Percentiles rank a stretch among this genome's conserved stretches.
These are phyloP conservation scores for Phytophthora fragariae DNA, from an alignment of 352 stramenopile genomes.

Conservation along the genomic window DNA sequence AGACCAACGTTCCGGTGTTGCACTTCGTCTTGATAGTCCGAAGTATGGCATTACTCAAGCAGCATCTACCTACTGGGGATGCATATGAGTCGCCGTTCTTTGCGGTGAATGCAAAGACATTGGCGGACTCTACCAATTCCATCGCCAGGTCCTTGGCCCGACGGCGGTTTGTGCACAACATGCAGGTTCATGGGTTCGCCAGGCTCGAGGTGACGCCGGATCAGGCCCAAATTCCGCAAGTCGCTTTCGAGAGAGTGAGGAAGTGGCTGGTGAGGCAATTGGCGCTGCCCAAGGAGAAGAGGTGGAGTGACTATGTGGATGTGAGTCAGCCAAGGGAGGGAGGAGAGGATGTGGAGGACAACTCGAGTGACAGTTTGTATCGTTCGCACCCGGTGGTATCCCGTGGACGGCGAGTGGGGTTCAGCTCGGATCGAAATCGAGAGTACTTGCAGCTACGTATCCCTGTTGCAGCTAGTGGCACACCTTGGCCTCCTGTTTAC, in stretches of 20 bases:
- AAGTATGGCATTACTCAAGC: slow-evolving; percentile 58
- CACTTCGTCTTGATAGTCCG: slow-evolving; percentile 76
- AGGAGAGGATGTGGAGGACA: neutral
- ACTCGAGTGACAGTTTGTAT: slow-evolving; percentile 28
- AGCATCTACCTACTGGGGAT: slow-evolving; percentile 56
- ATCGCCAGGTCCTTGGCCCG: slow-evolving; percentile 64
- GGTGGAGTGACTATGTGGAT: slow-evolving; percentile 82
- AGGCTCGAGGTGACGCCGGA: slow-evolving; percentile 69
- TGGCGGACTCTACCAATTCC: slow-evolving; percentile 43
- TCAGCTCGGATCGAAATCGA: slow-evolving; percentile 72
- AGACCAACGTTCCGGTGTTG: slow-evolving; percentile 53
- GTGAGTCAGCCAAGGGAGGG: slow-evolving; percentile 14
- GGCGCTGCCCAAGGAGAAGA: slow-evolving; percentile 50
- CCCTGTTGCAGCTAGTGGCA: slow-evolving; percentile 69
- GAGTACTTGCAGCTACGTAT: slow-evolving; percentile 83
- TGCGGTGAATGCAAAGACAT: slow-evolving; percentile 53
- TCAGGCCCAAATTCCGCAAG: slow-evolving; percentile 61
- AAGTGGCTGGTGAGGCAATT: slow-evolving; percentile 69
- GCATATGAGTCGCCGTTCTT: slow-evolving; percentile 74
- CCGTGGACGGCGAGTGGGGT: slow-evolving; percentile 76
- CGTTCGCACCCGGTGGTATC: slow-evolving; percentile 59
- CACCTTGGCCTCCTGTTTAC: slow-evolving; percentile 77
- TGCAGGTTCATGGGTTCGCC: slow-evolving; percentile 79
- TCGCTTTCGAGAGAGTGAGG: slow-evolving; percentile 68
- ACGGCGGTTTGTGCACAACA: slow-evolving; percentile 71